A percentile compares a stretch with the other conserved stretches of the same genome.
Conservation (phyloP, 2,329 filamentous ascomycete genomes). For the Tolypocladium nubicola region DNA sequence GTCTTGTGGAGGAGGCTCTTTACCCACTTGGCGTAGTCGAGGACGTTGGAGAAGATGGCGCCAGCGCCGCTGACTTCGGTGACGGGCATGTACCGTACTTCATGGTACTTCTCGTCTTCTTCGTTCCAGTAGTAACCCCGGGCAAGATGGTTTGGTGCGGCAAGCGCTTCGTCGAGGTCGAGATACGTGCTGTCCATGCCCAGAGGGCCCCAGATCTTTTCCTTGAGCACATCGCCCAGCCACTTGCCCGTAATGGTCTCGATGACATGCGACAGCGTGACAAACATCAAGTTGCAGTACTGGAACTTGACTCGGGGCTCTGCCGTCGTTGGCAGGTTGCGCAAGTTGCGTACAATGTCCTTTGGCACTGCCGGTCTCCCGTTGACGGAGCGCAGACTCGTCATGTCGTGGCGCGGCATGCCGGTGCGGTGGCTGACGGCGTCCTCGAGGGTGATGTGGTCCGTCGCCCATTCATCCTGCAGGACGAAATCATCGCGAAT, state of each 20-base stretch:
- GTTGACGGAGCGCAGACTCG: constrained; percentile 13
- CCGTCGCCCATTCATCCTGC: background rate
- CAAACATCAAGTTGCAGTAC: constrained; percentile 43
- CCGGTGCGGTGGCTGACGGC: constrained; percentile 10
- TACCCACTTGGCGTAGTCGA: constrained; percentile 43
- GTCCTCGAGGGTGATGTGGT: constrained; percentile 32
- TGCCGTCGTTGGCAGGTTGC: constrained; percentile 18
- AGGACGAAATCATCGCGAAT: background rate
- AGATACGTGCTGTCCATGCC: background rate
- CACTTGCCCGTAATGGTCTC: constrained; percentile 26
- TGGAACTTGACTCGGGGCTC: constrained; percentile 34
- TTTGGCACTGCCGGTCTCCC: constrained; percentile 17
- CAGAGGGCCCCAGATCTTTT: background rate
- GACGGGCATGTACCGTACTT: constrained; percentile 14
- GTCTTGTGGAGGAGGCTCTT: constrained; percentile 28
- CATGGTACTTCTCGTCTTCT: constrained; percentile 9
- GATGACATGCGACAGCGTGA: constrained; percentile 30
- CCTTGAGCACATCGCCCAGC: constrained; percentile 1
- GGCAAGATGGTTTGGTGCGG: constrained; percentile 21
- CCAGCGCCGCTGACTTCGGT: constrained; percentile 27
- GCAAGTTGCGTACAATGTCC: constrained; percentile 29
- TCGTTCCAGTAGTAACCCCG: constrained; percentile 31
- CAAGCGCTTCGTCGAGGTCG: constrained; percentile 11
- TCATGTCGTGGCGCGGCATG: constrained; percentile 30
- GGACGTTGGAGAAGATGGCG: constrained; percentile 32